These are phyloP conservation scores for Graphilbum ipis-grandicollis DNA, from an alignment of 2,329 filamentous ascomycete species.

Conservation along the genomic window DNA sequence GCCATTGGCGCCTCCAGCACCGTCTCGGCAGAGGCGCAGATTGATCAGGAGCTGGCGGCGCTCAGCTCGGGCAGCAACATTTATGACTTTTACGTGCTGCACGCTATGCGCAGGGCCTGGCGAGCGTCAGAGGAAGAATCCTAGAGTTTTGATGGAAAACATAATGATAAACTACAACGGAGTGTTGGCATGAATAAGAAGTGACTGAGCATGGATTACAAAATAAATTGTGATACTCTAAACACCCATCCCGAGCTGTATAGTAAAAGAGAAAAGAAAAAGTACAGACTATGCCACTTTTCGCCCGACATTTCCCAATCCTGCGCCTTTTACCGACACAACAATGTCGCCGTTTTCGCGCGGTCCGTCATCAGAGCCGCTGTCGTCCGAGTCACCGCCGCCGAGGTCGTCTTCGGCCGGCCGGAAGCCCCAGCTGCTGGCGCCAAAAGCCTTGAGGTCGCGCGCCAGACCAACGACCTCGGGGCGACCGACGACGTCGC, in stretches of 20 bases:
- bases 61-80: slow-evolving; percentile 37
- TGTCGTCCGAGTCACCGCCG: slow-evolving; percentile 42
- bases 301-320: slow-evolving; percentile 85
- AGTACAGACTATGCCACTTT: slow-evolving; percentile 62
- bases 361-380: slow-evolving; percentile 34
- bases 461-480: slow-evolving; percentile 64
- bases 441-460: slow-evolving; percentile 77
- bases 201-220: no score
- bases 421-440: slow-evolving; percentile 77
- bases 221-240: no score
- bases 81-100: slow-evolving; percentile 33
- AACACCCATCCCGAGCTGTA: no score
- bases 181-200: no score
- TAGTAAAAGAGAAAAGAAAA: no score
- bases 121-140: slow-evolving; percentile 21
- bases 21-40: slow-evolving; percentile 11
- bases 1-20: background rate
- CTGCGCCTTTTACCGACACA: slow-evolving; percentile 79
- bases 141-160: no score
- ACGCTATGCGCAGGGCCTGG: slow-evolving; percentile 29
- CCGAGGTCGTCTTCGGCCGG: slow-evolving; percentile 53
- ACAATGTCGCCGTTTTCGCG: slow-evolving; percentile 40
- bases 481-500: slow-evolving; percentile 66
- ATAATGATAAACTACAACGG: no score
- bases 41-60: slow-evolving; percentile 14